Conservation (phyloP, 1,284 basidiomycete genomes). For the Ustilago curta region DNA sequence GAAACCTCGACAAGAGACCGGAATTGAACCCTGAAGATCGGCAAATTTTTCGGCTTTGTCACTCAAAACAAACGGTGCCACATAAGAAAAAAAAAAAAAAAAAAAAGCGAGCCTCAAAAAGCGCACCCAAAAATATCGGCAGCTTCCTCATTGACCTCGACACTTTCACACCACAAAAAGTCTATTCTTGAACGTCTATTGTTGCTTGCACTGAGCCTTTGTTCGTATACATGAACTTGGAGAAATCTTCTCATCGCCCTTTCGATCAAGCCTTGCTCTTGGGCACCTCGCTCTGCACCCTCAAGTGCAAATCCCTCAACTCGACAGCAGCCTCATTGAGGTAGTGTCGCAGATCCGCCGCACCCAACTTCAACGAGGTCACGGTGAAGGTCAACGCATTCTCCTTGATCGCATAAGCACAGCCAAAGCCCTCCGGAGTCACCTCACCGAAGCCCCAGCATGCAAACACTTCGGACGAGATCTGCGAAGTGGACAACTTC, state of each 20-base stretch:
- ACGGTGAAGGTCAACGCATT: constrained; percentile 91
- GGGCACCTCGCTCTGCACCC: constrained; percentile 46
- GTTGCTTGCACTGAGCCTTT: neutral
- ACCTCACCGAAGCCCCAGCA: constrained; percentile 98
- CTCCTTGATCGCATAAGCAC: constrained; percentile 91
- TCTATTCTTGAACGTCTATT: constrained; percentile 6
- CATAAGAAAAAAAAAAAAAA: too few relatives aligned
- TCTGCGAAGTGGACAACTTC: constrained; percentile 91
- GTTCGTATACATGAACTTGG: constrained; percentile 2
- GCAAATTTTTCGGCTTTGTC: constrained; percentile 22
- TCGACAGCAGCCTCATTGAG: constrained; percentile 69
- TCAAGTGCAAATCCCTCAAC: constrained; percentile 65
- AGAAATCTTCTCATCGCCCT: neutral
- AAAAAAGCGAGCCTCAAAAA: constrained; percentile 1
- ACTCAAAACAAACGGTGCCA: neutral
- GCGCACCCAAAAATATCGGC: neutral
- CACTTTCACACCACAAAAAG: neutral
- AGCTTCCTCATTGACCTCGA: neutral
- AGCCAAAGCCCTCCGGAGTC: constrained; percentile 88
- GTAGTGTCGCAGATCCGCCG: constrained; percentile 71
- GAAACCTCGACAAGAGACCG: neutral
- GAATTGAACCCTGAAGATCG: constrained; percentile 22
- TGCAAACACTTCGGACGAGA: constrained; percentile 84
- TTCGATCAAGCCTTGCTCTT: constrained; percentile 21
- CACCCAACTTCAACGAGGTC: constrained; percentile 78